A percentile compares a stretch with the other conserved stretches of the same genome.
Evolutionary conservation across 2,329 filamentous ascomycete species (phyloP).

Genomic region (Exophiala oligosperma): DNA sequence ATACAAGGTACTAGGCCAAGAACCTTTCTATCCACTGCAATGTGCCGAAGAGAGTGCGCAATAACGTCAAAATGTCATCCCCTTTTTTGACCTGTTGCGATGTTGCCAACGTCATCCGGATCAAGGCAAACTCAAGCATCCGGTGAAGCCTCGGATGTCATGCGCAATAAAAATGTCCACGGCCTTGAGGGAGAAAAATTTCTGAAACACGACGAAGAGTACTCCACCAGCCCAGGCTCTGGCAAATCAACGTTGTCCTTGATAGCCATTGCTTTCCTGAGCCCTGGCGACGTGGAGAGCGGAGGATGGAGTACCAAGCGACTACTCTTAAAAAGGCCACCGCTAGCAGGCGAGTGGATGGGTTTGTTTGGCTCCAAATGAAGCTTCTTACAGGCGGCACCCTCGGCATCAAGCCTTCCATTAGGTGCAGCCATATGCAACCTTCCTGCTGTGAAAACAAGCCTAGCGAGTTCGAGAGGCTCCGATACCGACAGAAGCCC

Average conservation of each 20-base stretch:
- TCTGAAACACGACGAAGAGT: constrained; percentile 6
- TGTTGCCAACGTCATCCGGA: background rate
- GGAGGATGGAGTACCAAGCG: constrained; percentile 9
- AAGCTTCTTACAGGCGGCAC: background rate
- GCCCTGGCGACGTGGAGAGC: constrained; percentile 11
- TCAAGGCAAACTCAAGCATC: background rate
- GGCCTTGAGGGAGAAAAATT: constrained; percentile 1
- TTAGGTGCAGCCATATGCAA: constrained; percentile 11
- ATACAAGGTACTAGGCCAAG: background rate
- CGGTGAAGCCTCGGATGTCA: background rate
- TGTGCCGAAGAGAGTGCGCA: too few species aligned
- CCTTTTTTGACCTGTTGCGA: background rate
- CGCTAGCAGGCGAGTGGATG: constrained; percentile 6
- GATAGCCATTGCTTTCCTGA: background rate
- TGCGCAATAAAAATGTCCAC: background rate
- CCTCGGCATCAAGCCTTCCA: constrained; percentile 12
- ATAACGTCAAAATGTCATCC: background rate
- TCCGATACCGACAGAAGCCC: background rate
- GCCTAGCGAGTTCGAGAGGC: constrained; percentile 7
- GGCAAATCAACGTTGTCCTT: background rate
- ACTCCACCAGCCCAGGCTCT: background rate
- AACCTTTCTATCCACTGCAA: too few species aligned
- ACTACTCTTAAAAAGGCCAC: background rate
- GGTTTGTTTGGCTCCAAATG: background rate
- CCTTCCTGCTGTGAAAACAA: background rate